A percentile compares a stretch with the other conserved stretches of the same genome.
These are phyloP conservation scores for Aspergillus tanneri DNA, from an alignment of 2,329 filamentous ascomycete species.

Conservation along the genomic window DNA sequence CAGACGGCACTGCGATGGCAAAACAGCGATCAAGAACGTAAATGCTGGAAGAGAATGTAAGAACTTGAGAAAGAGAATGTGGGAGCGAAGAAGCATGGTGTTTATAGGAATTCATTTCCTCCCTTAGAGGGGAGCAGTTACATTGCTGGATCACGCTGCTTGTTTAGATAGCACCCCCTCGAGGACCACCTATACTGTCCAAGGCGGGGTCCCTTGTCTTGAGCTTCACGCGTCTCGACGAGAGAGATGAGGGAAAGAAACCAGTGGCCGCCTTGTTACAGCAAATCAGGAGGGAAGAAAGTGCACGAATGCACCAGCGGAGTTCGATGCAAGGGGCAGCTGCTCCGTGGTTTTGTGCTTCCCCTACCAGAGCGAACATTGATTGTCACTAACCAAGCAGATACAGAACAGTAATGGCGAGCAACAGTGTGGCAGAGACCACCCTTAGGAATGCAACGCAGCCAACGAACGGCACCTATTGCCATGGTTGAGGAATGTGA, in stretches of 20 bases:
- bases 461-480: constrained; percentile 25
- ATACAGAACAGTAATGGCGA: constrained; percentile 26
- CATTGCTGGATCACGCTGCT: constrained; percentile 37
- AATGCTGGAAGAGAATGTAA: constrained; percentile 44
- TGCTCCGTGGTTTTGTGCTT: constrained; percentile 39
- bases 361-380: constrained; percentile 24
- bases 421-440: constrained; percentile 31
- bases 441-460: constrained; percentile 33
- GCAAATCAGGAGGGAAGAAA: constrained; percentile 40
- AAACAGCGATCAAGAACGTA: constrained; percentile 40
- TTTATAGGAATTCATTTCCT: constrained; percentile 41
- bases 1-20: constrained; percentile 40
- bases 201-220: constrained; percentile 30
- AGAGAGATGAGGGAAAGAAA: constrained; percentile 31
- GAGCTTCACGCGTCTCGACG: constrained; percentile 34
- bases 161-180: constrained; percentile 33
- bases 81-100: constrained; percentile 43
- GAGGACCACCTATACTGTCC: constrained; percentile 37
- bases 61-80: constrained; percentile 46
- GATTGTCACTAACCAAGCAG: constrained; percentile 18
- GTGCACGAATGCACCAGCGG: constrained; percentile 32
- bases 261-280: constrained; percentile 33
- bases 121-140: constrained; percentile 30
- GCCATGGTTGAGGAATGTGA: constrained; percentile 33
- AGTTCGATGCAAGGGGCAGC: constrained; percentile 38